Conservation (phyloP, 2,329 filamentous ascomycete species). For the Penicillium sclerotiorum region DNA sequence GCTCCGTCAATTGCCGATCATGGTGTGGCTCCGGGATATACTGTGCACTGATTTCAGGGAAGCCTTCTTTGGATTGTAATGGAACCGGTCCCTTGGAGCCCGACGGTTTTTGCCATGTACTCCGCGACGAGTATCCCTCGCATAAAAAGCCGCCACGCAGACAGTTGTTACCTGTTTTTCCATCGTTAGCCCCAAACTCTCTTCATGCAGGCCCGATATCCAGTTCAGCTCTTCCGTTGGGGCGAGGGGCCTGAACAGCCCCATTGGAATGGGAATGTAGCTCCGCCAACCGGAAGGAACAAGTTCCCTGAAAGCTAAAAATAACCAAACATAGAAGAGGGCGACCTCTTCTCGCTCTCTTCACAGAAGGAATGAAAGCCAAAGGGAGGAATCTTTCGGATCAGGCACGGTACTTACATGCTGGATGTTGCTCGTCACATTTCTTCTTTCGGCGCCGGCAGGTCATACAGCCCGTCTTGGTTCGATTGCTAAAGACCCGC, state of each 20-base stretch:
- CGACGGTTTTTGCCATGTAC: slow-evolving; percentile 76
- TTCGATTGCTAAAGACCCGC: slow-evolving; percentile 81
- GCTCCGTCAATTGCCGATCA: slow-evolving; percentile 41
- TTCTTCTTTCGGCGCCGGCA: slow-evolving; percentile 19
- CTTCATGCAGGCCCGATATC: not conserved
- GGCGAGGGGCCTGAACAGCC: too few species aligned
- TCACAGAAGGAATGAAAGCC: too few species aligned
- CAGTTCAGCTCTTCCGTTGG: not conserved
- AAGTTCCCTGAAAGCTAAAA: not conserved
- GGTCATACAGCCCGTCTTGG: slow-evolving; percentile 71
- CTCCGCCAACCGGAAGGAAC: too few species aligned
- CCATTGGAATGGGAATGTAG: too few species aligned
- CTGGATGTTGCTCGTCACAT: slow-evolving; percentile 72
- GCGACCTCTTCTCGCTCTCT: not conserved
- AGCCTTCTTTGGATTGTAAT: slow-evolving; percentile 78
- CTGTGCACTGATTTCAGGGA: slow-evolving; percentile 39
- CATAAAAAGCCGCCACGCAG: slow-evolving; percentile 86
- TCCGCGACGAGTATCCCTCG: slow-evolving; percentile 82
- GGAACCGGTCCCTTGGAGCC: slow-evolving; percentile 69
- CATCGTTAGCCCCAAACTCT: not conserved
- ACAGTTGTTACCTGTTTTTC: slow-evolving; percentile 77
- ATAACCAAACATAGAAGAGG: not conserved
- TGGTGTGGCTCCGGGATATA: slow-evolving; percentile 45
- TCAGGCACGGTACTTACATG: slow-evolving; percentile 67
- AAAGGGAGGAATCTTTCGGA: slow-evolving; percentile 2